phyloP scores from a whole-genome alignment of 208 protist genomes.

The Porcisia hertigi region DNA sequence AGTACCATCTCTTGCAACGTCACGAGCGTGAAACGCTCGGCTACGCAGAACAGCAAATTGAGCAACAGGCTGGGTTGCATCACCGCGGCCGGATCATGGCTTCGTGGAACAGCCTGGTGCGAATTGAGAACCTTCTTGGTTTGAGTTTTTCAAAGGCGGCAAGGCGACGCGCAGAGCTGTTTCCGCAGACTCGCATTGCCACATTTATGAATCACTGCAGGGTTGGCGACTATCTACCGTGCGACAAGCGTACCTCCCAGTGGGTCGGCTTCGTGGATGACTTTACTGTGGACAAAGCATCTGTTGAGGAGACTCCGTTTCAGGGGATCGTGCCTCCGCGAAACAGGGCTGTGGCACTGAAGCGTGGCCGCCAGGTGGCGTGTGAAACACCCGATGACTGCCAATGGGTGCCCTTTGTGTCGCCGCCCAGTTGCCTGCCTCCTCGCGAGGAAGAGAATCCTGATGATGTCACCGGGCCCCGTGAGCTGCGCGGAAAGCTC shows the following conservation, averaged over 20 bases:
- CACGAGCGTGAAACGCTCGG: constrained; percentile 72
- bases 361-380: constrained; percentile 6
- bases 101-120: constrained; percentile 73
- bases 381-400: constrained; percentile 34
- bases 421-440: constrained; percentile 23
- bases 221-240: constrained; percentile 76
- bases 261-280: constrained; percentile 67
- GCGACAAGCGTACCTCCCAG: constrained; percentile 41
- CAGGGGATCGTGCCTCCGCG: constrained; percentile 35
- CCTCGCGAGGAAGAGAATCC: constrained; percentile 29
- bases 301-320: constrained; percentile 62
- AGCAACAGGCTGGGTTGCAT: constrained; percentile 46
- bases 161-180: constrained; percentile 44
- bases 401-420: constrained; percentile 32
- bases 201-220: constrained; percentile 59
- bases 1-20: constrained; percentile 67
- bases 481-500: constrained; percentile 59
- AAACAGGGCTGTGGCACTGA: constrained; percentile 21
- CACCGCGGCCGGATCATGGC: constrained; percentile 44
- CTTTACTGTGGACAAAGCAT: constrained; percentile 41
- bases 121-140: constrained; percentile 54
- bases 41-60: constrained; percentile 78
- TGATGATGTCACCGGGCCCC: constrained; percentile 66
- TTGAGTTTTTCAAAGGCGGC: constrained; percentile 67
- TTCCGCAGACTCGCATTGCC: constrained; percentile 44